A percentile compares a stretch with the other conserved stretches of the same genome.
phyloP scores from a whole-genome alignment of 495 filamentous ascomycete species.

The Hyaloscypha variabilis region DNA sequence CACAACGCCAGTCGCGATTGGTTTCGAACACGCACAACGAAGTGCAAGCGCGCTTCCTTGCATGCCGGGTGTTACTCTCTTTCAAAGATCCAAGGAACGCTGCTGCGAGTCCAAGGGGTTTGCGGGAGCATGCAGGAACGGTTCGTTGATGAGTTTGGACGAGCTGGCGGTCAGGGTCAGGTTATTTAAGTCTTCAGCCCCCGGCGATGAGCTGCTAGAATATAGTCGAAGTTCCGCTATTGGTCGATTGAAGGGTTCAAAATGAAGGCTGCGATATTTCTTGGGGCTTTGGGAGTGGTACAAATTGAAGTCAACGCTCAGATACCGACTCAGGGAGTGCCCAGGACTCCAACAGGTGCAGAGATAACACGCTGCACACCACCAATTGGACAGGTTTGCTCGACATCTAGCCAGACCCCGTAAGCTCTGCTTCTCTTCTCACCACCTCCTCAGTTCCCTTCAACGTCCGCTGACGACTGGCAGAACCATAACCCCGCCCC shows the following conservation, averaged over 20 bases:
- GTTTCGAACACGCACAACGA: not conserved
- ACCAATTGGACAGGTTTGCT: not conserved
- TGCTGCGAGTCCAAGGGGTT: not conserved
- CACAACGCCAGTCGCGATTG: too few species aligned
- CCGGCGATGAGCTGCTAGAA: not conserved
- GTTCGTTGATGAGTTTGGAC: not conserved
- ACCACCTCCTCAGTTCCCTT: not conserved
- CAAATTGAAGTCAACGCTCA: not conserved
- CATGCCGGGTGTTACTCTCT: not conserved
- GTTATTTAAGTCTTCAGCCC: not conserved
- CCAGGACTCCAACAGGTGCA: not conserved
- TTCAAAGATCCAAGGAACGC: not conserved
- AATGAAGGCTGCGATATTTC: too few species aligned
- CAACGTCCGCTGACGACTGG: not conserved
- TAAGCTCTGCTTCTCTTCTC: not conserved
- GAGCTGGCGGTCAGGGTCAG: not conserved
- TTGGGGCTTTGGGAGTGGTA: too few species aligned
- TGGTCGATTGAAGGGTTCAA: not conserved
- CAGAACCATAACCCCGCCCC: not conserved
- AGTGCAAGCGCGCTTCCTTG: not conserved
- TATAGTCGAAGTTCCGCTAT: not conserved
- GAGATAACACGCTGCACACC: not conserved
- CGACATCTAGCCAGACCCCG: not conserved
- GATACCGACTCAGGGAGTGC: not conserved
- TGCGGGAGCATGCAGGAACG: not conserved